phyloP scores from a whole-genome alignment of 495 filamentous ascomycete species.

The Aspergillus nanangensis region DNA sequence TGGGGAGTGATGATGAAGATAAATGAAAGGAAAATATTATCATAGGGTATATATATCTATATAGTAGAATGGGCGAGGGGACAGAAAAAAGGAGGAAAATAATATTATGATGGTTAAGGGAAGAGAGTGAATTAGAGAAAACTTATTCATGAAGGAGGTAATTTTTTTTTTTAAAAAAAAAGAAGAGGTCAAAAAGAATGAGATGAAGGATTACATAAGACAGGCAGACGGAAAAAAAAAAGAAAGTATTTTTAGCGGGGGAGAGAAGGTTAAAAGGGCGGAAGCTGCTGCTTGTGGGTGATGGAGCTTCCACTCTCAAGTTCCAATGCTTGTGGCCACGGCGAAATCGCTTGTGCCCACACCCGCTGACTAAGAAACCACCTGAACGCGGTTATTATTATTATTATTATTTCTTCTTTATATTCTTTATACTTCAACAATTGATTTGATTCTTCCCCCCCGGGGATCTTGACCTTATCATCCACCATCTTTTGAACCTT shows the following conservation, averaged over 20 bases:
- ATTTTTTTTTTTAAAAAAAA: conserved; percentile 22
- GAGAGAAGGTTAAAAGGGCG: conserved; percentile 23
- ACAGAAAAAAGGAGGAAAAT: background rate
- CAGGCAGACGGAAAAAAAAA: background rate
- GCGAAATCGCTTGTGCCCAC: conserved; percentile 18
- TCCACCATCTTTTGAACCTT: no score
- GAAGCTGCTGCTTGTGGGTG: conserved; percentile 11
- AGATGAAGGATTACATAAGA: background rate
- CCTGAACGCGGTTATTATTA: conserved; percentile 5
- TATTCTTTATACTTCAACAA: no score
- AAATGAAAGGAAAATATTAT: no score
- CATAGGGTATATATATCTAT: no score
- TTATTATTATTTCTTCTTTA: background rate
- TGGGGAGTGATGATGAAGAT: background rate
- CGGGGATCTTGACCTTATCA: no score
- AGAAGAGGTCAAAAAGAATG: conserved; percentile 4
- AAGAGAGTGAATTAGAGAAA: background rate
- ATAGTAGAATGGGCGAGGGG: background rate
- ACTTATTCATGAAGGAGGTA: no score
- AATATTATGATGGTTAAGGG: background rate
- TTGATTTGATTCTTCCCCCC: no score
- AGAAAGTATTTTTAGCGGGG: conserved; percentile 15
- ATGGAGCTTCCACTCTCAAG: conserved; percentile 11
- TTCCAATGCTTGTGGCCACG: conserved; percentile 16
- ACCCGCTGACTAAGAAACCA: conserved; percentile 11